phyloP scores from a whole-genome alignment of 805 yeast genomes.

The Yamadazyma olivae region DNA sequence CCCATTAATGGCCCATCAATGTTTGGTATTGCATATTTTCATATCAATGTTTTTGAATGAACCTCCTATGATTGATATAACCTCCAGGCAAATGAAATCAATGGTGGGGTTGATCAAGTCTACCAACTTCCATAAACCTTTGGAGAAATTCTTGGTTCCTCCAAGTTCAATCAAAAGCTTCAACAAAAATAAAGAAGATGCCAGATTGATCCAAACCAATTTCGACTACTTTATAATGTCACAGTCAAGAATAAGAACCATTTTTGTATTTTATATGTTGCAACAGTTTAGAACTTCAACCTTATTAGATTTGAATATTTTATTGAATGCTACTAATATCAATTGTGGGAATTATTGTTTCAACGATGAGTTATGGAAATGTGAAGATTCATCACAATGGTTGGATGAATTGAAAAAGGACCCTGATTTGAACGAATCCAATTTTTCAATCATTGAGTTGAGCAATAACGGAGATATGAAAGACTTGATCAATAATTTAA shows the following conservation, averaged over 20 bases:
- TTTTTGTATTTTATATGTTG: constrained; percentile 49
- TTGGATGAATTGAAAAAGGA: constrained; percentile 17
- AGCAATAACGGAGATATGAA: constrained; percentile 11
- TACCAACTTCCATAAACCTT: constrained; percentile 49
- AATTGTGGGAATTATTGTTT: constrained; percentile 65
- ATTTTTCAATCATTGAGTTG: constrained; percentile 7
- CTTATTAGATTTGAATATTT: constrained; percentile 40
- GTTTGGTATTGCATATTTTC: constrained; percentile 53
- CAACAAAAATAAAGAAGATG: not conserved
- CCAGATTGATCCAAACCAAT: constrained; percentile 30
- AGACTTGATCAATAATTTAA: constrained; percentile 7
- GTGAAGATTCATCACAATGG: constrained; percentile 54
- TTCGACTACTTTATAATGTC: constrained; percentile 52
- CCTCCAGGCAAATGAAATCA: constrained; percentile 51
- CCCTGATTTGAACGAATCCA: not conserved
- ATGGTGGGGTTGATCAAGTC: constrained; percentile 53
- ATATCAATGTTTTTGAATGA: constrained; percentile 57
- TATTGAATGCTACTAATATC: constrained; percentile 42
- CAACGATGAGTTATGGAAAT: constrained; percentile 58
- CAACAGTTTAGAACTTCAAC: constrained; percentile 44
- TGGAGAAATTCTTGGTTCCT: constrained; percentile 44
- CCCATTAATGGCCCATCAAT: constrained; percentile 55
- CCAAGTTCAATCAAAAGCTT: constrained; percentile 20
- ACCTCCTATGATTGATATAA: constrained; percentile 46
- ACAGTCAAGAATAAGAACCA: constrained; percentile 54